Evolutionary conservation across 2,329 filamentous ascomycete genomes (phyloP).

Genomic region (Chrysosporium keratinophilum): DNA sequence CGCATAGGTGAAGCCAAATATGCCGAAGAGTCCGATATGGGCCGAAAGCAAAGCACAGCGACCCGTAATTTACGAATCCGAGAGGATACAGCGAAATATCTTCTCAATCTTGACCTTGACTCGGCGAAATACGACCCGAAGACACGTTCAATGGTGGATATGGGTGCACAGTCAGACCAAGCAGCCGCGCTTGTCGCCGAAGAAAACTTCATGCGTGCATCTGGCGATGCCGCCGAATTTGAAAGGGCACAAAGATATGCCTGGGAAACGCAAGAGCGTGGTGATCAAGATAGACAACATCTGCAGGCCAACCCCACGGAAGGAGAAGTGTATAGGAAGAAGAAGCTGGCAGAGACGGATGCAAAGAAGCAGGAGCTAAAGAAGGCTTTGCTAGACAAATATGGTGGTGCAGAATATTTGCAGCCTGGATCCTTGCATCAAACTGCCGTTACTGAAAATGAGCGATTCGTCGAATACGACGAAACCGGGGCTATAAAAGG

Average conservation of each 20-base stretch:
- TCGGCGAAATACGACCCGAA: slow-evolving; percentile 98
- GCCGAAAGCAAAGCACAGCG: slow-evolving; percentile 78
- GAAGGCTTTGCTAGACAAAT: slow-evolving; percentile 67
- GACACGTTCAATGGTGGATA: slow-evolving; percentile 80
- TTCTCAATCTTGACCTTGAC: slow-evolving; percentile 87
- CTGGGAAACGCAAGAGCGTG: slow-evolving; percentile 86
- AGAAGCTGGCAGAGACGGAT: slow-evolving; percentile 63
- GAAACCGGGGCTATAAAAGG: slow-evolving; percentile 83
- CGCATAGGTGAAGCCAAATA: slow-evolving; percentile 51
- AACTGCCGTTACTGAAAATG: slow-evolving; percentile 64
- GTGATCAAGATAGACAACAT: slow-evolving; percentile 69
- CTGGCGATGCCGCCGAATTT: slow-evolving; percentile 87
- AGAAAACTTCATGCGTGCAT: slow-evolving; percentile 79
- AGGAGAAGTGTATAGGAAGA: slow-evolving; percentile 72
- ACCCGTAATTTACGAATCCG: slow-evolving; percentile 83
- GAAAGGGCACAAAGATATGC: slow-evolving; percentile 81
- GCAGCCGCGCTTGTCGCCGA: slow-evolving; percentile 78
- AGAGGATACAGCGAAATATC: slow-evolving; percentile 95
- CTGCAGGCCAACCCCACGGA: slow-evolving; percentile 94
- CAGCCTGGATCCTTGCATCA: slow-evolving; percentile 54
- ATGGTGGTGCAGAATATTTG: slow-evolving; percentile 59
- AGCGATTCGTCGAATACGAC: slow-evolving; percentile 88
- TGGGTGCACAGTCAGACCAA: slow-evolving; percentile 67
- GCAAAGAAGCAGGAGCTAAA: slow-evolving; percentile 56
- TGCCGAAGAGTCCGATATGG: slow-evolving; percentile 94